Evolutionary conservation across 495 filamentous ascomycete species (phyloP).

Genomic region (Clavariopsis aquatica): DNA sequence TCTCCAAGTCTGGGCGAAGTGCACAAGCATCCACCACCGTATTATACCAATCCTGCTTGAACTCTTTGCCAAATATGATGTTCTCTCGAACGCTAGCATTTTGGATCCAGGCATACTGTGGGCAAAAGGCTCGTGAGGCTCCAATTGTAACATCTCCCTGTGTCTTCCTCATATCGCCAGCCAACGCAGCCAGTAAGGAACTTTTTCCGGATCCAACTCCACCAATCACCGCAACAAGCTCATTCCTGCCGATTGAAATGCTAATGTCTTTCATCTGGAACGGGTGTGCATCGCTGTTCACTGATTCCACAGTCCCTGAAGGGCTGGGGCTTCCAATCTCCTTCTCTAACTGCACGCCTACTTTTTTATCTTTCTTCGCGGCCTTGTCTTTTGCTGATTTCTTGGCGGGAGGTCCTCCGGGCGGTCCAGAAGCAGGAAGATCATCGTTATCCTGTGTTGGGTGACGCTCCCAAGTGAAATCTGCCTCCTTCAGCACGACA

Average conservation of each 20-base stretch:
- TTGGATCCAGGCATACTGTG: constrained; percentile 97
- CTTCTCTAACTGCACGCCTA: constrained; percentile 39
- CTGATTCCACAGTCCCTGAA: constrained; percentile 50
- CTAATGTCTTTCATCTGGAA: constrained; percentile 79
- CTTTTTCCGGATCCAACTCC: constrained; percentile 90
- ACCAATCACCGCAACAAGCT: constrained; percentile 88
- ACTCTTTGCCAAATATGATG: constrained; percentile 84
- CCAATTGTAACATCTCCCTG: constrained; percentile 71
- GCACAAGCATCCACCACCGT: constrained; percentile 65
- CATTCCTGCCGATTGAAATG: constrained; percentile 73
- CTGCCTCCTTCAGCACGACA: constrained; percentile 68
- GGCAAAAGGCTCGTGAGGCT: constrained; percentile 81
- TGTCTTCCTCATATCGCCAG: constrained; percentile 90
- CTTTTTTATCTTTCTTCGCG: constrained; percentile 42
- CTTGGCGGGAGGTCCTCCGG: not conserved
- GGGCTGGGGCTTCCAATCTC: constrained; percentile 47
- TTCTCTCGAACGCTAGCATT: constrained; percentile 85
- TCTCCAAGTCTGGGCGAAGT: constrained; percentile 70
- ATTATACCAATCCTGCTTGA: constrained; percentile 66
- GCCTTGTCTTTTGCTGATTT: constrained; percentile 43
- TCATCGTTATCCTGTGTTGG: constrained; percentile 61
- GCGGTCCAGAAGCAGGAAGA: constrained; percentile 38
- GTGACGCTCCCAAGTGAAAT: constrained; percentile 91
- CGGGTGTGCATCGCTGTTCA: constrained; percentile 60
- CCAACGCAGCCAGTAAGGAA: constrained; percentile 84